Evolutionary conservation across 805 yeast genomes (phyloP).

Genomic region (Yarrowia osloensis): DNA sequence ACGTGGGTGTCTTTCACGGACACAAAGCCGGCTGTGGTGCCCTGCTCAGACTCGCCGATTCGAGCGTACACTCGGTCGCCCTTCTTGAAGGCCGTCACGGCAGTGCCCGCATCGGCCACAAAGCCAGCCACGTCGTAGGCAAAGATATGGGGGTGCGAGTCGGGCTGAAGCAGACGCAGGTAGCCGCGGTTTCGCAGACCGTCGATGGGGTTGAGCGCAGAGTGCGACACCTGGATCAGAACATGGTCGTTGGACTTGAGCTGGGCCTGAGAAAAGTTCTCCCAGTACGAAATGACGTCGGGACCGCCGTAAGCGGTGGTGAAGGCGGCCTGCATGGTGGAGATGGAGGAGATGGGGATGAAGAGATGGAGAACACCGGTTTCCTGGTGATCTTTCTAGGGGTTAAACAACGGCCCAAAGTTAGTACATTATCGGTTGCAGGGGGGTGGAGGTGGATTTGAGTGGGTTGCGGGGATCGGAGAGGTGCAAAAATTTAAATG

Average conservation of each 20-base stretch:
- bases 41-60: conserved; percentile 21
- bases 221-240: conserved; percentile 35
- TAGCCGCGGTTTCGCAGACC: conserved; percentile 33
- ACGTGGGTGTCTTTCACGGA: conserved; percentile 30
- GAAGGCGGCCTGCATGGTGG: conserved; percentile 24
- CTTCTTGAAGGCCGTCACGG: conserved; percentile 31
- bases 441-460: background rate
- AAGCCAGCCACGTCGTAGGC: conserved; percentile 39
- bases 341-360: background rate
- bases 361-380: background rate
- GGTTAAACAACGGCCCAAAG: background rate
- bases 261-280: background rate
- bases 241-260: conserved; percentile 29
- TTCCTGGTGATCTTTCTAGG: background rate
- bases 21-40: conserved; percentile 35
- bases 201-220: conserved; percentile 39
- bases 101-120: conserved; percentile 37
- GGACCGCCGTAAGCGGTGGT: conserved; percentile 24
- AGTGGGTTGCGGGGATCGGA: background rate
- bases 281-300: background rate
- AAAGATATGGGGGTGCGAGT: conserved; percentile 32
- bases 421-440: background rate
- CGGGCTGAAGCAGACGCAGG: conserved; percentile 21
- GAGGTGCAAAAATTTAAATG: background rate
- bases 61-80: conserved; percentile 36